Base-by-base conservation (phyloP, 1,139 yeast species). In the Pichia sp. region DNA sequence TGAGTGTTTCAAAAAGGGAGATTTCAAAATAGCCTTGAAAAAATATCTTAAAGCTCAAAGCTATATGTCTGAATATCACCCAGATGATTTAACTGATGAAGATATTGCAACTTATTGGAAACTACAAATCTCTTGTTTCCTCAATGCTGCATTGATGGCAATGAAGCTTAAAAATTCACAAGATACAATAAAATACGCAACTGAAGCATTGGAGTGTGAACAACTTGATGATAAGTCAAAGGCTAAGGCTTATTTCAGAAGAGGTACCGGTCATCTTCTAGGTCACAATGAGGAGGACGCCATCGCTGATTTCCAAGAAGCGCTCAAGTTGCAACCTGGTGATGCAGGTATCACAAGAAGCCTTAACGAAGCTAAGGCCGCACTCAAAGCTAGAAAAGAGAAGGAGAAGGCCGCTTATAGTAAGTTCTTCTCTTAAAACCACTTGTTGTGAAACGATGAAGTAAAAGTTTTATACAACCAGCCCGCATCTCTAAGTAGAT, bases 241-340 rank as follows among this genome's bases (percentile, higher is more conserved):
- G 59, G 86, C 94, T 8, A 89, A 89, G 67, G 96, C 96, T 0
- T 68, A 74, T 40, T 89, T 83, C 67, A 78, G 96, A 59, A 79
- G 86, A 62, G 96, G 95, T 28, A 67, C 75, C 56, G 96, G 94
- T 1, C 70, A 77, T 52, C 63, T 76, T 42, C 64, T 74, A 20
- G 64, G 69, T 23, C 82, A 82, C 56, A 79, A 84, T 57, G 84
- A 81, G 46, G 89, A 79, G 28, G 72, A 68, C 38, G 95, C 96
- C 0, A 66, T 81, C 41, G 61, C 60, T 26, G 82, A 79, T 48
- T 73, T 89, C 45, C 75, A 77, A 48, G 69, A 71, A 43, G 96
- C 97, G 0, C 64, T 77, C 34, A 63, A 68, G 47, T 61, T 74
- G 37, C 75, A 81, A 41, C 95, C 95, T 25, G 67, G 68, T 30